A percentile compares a stretch with the other conserved stretches of the same genome.
Conservation (phyloP, 345 rosid species). For the Microthlaspi erraticum region DNA sequence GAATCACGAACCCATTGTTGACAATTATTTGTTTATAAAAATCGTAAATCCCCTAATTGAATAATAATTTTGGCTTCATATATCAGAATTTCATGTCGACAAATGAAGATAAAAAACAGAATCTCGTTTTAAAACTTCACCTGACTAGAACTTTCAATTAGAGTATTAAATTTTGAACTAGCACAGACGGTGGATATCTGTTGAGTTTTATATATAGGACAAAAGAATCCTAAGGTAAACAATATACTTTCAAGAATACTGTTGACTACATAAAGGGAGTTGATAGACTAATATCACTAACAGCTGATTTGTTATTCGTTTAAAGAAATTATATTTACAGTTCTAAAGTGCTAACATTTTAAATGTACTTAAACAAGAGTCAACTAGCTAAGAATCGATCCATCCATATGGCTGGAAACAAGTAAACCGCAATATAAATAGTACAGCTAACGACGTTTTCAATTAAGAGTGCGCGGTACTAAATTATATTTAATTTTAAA, state of each 20-base stretch:
- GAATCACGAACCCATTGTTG: conserved; percentile 12
- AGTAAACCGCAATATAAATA: conserved; percentile 31
- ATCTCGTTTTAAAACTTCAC: neutral
- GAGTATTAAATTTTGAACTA: neutral
- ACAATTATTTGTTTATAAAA: neutral
- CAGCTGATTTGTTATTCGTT: neutral
- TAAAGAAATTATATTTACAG: neutral
- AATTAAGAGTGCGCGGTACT: conserved; percentile 6
- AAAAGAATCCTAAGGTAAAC: conserved; percentile 15
- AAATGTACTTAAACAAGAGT: conserved; percentile 32
- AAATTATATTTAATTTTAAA: neutral
- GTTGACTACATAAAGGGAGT: conserved; percentile 39
- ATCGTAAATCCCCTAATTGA: neutral
- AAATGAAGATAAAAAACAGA: neutral
- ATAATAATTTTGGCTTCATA: neutral
- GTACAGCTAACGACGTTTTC: conserved; percentile 5
- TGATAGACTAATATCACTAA: conserved; percentile 8
- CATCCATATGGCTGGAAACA: conserved; percentile 38
- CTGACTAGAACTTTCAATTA: neutral
- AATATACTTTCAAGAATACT: conserved; percentile 29
- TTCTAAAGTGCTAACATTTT: conserved; percentile 33
- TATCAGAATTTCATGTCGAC: conserved; percentile 5
- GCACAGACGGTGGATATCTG: neutral
- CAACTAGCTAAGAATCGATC: conserved; percentile 43
- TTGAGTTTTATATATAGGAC: neutral